Conservation (phyloP, 2,329 filamentous ascomycete genomes). For the Alternaria brassicicola region DNA sequence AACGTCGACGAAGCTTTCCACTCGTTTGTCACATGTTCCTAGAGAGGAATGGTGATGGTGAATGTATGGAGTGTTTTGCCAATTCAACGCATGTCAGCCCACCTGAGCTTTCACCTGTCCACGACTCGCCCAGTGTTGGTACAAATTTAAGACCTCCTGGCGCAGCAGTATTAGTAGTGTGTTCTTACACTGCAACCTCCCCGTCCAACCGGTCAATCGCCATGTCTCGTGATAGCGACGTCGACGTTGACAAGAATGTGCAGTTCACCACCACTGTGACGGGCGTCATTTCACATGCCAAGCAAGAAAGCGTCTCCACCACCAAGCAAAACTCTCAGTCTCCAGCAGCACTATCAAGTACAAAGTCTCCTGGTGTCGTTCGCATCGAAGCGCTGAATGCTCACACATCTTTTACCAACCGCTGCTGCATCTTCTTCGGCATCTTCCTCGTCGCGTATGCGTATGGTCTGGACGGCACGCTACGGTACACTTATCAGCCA, state of each 20-base stretch:
- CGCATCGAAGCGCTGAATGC: constrained; percentile 64
- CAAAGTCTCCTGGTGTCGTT: constrained; percentile 60
- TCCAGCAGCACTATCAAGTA: constrained; percentile 25
- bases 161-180: not conserved
- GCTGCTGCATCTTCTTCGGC: constrained; percentile 63
- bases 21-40: not conserved
- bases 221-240: not conserved
- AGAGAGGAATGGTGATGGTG: not conserved
- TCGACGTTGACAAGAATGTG: not conserved
- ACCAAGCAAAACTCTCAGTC: not conserved
- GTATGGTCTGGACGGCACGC: constrained; percentile 61
- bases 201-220: not conserved
- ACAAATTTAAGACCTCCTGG: not conserved
- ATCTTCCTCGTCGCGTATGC: constrained; percentile 69
- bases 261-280: not conserved
- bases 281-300: not conserved
- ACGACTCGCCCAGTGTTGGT: not conserved
- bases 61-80: not conserved
- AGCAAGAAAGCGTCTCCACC: not conserved
- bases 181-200: too few species aligned
- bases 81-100: not conserved
- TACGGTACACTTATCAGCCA: constrained; percentile 57
- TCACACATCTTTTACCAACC: constrained; percentile 60
- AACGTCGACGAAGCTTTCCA: not conserved
- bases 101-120: not conserved